Percentiles rank a stretch among this genome's conserved stretches.
Evolutionary conservation across 768 basidiomycete species (phyloP).

Genomic region (Panaeolus cyanescens): DNA sequence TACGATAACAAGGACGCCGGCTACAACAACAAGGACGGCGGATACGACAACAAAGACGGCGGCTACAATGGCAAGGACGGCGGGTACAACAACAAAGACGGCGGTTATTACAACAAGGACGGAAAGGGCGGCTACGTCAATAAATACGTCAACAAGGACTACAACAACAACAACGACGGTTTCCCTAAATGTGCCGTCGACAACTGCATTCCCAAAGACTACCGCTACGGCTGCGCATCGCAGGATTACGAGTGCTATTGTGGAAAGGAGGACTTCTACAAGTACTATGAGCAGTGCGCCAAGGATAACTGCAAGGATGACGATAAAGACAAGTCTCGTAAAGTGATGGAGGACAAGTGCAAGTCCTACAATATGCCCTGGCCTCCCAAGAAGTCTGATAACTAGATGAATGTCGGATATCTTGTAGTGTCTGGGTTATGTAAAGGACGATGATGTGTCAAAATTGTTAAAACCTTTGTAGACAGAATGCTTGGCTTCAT

Average conservation of each 20-base stretch:
- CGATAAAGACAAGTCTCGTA: background rate
- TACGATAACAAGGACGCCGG: too few species aligned
- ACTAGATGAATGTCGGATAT: constrained; percentile 1
- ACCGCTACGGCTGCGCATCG: background rate
- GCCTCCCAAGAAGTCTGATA: background rate
- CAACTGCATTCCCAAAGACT: background rate
- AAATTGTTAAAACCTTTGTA: background rate
- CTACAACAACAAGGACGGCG: too few species aligned
- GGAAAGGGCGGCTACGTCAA: too few species aligned
- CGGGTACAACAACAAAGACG: background rate
- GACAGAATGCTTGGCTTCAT: background rate
- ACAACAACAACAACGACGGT: background rate
- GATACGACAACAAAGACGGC: background rate
- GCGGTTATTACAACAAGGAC: background rate
- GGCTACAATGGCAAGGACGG: too few species aligned
- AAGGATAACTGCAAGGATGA: constrained; percentile 2
- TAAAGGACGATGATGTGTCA: background rate
- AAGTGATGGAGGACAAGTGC: constrained; percentile 1
- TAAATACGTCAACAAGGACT: background rate
- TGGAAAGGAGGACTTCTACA: background rate
- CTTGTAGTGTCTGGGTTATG: background rate
- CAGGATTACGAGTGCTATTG: background rate
- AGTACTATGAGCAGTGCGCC: background rate
- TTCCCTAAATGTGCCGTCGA: background rate
- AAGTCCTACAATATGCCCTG: background rate